A percentile compares a stretch with the other conserved stretches of the same genome.
These are phyloP conservation scores for Boletellus ananas DNA, from an alignment of 768 basidiomycete genomes.

Conservation along the genomic window DNA sequence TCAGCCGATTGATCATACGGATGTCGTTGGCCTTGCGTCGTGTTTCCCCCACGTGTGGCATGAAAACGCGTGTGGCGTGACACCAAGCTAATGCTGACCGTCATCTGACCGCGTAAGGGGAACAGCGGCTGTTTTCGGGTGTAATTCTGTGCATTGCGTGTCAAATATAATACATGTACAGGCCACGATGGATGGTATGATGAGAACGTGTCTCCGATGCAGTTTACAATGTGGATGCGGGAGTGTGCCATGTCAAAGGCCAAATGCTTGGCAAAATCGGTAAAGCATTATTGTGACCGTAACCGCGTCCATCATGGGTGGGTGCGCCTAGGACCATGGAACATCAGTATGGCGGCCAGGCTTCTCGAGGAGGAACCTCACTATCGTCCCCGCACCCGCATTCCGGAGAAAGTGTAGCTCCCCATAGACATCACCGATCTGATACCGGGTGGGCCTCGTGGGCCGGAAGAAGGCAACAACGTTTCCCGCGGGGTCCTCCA, in stretches of 20 bases:
- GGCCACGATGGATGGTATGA: conserved; percentile 27
- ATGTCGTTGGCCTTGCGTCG: conserved; percentile 25
- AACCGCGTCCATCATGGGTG: conserved; percentile 87
- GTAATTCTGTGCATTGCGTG: conserved; percentile 25
- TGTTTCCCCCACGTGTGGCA: conserved; percentile 32
- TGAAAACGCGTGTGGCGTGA: conserved; percentile 27
- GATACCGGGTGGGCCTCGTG: conserved; percentile 73
- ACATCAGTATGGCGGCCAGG: conserved; percentile 22
- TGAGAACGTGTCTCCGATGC: conserved; percentile 26
- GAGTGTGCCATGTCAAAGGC: conserved; percentile 34
- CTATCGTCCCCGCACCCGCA: conserved; percentile 80
- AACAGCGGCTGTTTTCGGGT: conserved; percentile 19
- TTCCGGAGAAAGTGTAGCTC: conserved; percentile 80
- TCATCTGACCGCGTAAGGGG: conserved; percentile 21
- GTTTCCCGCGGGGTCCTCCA: conserved; percentile 65
- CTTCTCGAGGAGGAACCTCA: conserved; percentile 33
- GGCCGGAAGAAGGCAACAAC: conserved; percentile 80
- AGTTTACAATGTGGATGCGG: conserved; percentile 32
- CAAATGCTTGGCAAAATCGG: conserved; percentile 62
- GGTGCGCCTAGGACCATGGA: conserved; percentile 58
- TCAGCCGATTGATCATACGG: conserved; percentile 28
- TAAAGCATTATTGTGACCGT: conserved; percentile 84
- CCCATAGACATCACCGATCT: conserved; percentile 82
- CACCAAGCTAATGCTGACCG: conserved; percentile 8
- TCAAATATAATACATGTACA: conserved; percentile 32